phyloP scores from a whole-genome alignment of 1,139 yeast species.

The Debaryomyces fabryi region DNA sequence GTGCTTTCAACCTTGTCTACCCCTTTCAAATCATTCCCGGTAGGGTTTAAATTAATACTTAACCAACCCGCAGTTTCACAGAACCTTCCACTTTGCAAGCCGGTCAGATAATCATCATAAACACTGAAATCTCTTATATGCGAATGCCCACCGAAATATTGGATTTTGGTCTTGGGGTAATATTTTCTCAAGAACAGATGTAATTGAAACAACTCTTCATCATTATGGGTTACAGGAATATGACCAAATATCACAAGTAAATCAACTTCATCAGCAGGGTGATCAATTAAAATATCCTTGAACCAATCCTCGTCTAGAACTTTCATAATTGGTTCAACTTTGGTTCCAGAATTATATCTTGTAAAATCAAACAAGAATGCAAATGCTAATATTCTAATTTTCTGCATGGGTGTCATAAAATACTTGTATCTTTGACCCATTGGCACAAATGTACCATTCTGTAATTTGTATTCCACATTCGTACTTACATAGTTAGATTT shows the following conservation, averaged over 20 bases:
- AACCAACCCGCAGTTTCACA: conserved; percentile 92
- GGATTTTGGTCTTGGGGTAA: conserved; percentile 69
- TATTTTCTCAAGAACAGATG: conserved; percentile 56
- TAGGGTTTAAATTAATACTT: conserved; percentile 48
- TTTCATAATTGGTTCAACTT: conserved; percentile 64
- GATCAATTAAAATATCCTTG: conserved; percentile 44
- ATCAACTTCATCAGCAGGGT: conserved; percentile 56
- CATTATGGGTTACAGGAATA: conserved; percentile 64
- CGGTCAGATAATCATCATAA: conserved; percentile 69
- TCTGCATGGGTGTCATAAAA: conserved; percentile 61
- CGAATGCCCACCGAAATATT: conserved; percentile 93
- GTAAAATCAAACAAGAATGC: conserved; percentile 82
- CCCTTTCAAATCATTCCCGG: conserved; percentile 7
- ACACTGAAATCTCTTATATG: conserved; percentile 84
- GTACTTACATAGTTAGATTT: conserved; percentile 73
- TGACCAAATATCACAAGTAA: conserved; percentile 76
- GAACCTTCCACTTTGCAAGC: conserved; percentile 87
- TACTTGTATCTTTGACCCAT: conserved; percentile 70
- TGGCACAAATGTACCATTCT: conserved; percentile 54
- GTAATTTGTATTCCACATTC: conserved; percentile 69
- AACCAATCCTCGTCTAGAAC: conserved; percentile 70
- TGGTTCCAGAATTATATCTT: conserved; percentile 59
- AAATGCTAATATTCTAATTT: conserved; percentile 61
- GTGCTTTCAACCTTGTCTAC: conserved; percentile 18
- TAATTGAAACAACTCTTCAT: conserved; percentile 58